These are phyloP conservation scores for Discostella stelligeroides DNA, from an alignment of 108 stramenopile genomes.

Conservation along the genomic window DNA sequence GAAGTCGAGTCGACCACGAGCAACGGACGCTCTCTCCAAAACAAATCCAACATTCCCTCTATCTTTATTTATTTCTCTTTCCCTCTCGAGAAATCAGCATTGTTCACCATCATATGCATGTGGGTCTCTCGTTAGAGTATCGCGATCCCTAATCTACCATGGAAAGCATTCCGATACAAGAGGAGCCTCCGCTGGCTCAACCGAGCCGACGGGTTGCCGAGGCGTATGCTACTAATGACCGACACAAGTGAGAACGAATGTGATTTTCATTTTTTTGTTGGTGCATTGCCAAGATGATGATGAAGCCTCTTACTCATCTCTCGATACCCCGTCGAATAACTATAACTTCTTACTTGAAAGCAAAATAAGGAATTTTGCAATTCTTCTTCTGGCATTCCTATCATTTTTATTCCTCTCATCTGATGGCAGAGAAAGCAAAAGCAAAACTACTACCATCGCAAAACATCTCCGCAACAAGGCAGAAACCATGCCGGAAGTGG, in stretches of 20 bases:
- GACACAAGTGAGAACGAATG: not conserved
- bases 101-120: too few species aligned
- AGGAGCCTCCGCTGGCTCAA: conserved; percentile 28
- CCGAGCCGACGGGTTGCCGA: conserved; percentile 32
- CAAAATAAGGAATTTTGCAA: conserved; percentile 20
- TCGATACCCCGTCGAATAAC: not conserved
- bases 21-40: too few species aligned
- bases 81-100: too few species aligned
- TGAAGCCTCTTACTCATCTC: not conserved
- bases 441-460: too few species aligned
- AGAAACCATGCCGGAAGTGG: conserved; percentile 19
- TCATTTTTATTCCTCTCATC: conserved; percentile 4
- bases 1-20: too few species aligned
- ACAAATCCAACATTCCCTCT: too few species aligned
- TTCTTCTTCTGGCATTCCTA: conserved; percentile 24
- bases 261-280: not conserved
- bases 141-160: conserved; percentile 9
- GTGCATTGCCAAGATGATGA: not conserved
- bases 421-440: conserved; percentile 9
- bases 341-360: not conserved
- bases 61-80: too few species aligned
- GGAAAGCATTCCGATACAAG: conserved; percentile 28
- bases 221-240: conserved; percentile 24
- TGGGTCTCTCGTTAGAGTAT: too few species aligned
- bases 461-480: conserved; percentile 34